These are phyloP conservation scores for Phaseolus coccineus DNA, from an alignment of 331 rosid species.

Conservation along the genomic window DNA sequence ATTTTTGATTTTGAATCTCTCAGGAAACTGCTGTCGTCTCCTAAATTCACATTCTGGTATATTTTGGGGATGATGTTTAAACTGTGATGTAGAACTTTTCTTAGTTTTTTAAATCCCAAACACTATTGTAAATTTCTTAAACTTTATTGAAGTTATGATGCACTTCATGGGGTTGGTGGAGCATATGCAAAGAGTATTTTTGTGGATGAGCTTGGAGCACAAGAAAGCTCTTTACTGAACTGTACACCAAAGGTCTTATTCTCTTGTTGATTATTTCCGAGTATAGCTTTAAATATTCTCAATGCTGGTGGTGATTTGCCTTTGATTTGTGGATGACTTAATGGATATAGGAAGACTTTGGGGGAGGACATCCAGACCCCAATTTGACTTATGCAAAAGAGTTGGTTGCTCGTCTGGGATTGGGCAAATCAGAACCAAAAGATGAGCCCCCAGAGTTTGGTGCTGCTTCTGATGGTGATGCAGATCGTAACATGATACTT, in stretches of 20 bases:
- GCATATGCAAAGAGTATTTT: constrained; percentile 94
- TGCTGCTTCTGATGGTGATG: constrained; percentile 99
- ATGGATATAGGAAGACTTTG: constrained; percentile 90
- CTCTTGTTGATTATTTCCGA: constrained; percentile 14
- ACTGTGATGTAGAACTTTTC: constrained; percentile 29
- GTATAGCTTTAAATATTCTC: constrained; percentile 28
- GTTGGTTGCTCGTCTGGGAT: constrained; percentile 92
- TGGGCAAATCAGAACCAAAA: constrained; percentile 77
- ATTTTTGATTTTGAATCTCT: constrained; percentile 88
- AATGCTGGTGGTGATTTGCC: constrained; percentile 13
- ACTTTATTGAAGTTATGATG: constrained; percentile 70
- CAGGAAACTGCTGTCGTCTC: constrained; percentile 75
- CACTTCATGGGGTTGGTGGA: constrained; percentile 94
- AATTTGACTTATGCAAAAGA: constrained; percentile 98
- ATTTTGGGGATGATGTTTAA: constrained; percentile 40
- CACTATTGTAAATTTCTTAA: constrained; percentile 32
- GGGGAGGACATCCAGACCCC: constrained; percentile 99
- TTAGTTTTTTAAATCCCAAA: neutral
- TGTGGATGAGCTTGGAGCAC: constrained; percentile 98
- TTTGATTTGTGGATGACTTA: constrained; percentile 41
- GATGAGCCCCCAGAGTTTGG: constrained; percentile 96
- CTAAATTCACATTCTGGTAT: constrained; percentile 96
- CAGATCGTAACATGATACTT: constrained; percentile 98
- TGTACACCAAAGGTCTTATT: constrained; percentile 87
- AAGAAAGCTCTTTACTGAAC: constrained; percentile 89